Conservation (phyloP, 75 land plant species). For the Picea glauca region DNA sequence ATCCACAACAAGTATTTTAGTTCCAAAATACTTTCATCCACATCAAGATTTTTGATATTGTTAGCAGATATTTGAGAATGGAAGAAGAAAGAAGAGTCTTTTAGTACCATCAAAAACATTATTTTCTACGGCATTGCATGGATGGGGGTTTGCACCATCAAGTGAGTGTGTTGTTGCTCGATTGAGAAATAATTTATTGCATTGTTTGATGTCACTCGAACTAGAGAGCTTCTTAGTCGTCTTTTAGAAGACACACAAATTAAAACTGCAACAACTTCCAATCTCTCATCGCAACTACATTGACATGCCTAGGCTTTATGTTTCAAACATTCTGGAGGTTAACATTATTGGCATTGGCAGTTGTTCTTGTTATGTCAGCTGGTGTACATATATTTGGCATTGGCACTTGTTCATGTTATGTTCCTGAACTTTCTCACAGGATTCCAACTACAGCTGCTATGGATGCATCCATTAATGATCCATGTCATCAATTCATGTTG, state of each 20-base stretch:
- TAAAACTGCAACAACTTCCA: constrained; percentile 95
- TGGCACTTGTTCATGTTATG: constrained; percentile 14
- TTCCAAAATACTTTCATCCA: constrained; percentile 76
- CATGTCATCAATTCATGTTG: too few relatives aligned
- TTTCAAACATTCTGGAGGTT: constrained; percentile 85
- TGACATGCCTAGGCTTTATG: constrained; percentile 88
- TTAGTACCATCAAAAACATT: constrained; percentile 57
- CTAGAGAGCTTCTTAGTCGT: constrained; percentile 93
- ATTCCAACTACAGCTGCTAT: constrained; percentile 29
- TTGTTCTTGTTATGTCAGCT: constrained; percentile 48
- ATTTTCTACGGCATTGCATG: constrained; percentile 65
- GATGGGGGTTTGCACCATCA: constrained; percentile 1
- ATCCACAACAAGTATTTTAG: too few relatives aligned
- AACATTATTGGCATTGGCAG: constrained; percentile 81
- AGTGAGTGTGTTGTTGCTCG: constrained; percentile 40
- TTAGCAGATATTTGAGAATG: constrained; percentile 53
- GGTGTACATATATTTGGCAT: too few relatives aligned
- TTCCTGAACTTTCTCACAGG: constrained; percentile 88
- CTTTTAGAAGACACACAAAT: constrained; percentile 96
- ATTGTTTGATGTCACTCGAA: constrained; percentile 67
- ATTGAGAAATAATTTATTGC: constrained; percentile 40
- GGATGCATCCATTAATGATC: too few relatives aligned
- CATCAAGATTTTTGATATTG: constrained; percentile 75
- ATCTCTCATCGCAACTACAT: constrained; percentile 83
- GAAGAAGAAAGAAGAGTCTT: constrained; percentile 48